These are phyloP conservation scores for Phytophthora meadii DNA, from an alignment of 352 stramenopile genomes.

Conservation along the genomic window DNA sequence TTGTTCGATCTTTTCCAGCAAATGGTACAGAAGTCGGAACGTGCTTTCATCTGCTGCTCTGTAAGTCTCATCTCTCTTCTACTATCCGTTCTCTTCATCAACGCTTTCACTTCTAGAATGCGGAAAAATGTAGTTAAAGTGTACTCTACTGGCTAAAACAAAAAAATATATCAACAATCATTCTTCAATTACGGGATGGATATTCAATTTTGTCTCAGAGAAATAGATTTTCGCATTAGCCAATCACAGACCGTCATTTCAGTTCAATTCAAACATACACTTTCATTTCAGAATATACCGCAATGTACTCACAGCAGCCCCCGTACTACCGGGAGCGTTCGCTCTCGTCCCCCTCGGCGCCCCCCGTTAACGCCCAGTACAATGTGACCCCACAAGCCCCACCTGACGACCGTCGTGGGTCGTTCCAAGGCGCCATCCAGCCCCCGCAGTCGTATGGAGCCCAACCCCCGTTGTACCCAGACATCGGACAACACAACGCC, in stretches of 20 bases:
- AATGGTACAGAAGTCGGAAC: conserved; percentile 48
- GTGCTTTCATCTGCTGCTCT: conserved; percentile 39
- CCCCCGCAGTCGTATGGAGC: conserved; percentile 19
- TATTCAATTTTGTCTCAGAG: neutral
- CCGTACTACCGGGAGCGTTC: conserved; percentile 30
- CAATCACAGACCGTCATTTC: neutral
- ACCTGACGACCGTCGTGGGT: conserved; percentile 29
- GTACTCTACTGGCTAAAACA: conserved; percentile 36
- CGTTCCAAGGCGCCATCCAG: conserved; percentile 31
- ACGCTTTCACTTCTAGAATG: conserved; percentile 56
- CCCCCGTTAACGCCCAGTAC: conserved; percentile 36
- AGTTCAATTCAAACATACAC: too few relatives aligned
- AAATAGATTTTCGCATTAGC: neutral
- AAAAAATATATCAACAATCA: conserved; percentile 4
- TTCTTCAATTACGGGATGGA: conserved; percentile 1
- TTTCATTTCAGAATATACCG: conserved; percentile 22
- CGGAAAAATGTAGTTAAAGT: conserved; percentile 65
- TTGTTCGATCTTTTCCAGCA: conserved; percentile 57
- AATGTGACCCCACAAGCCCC: conserved; percentile 26
- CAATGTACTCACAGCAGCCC: conserved; percentile 32
- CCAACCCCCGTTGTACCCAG: conserved; percentile 29
- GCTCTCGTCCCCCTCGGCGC: conserved; percentile 49
- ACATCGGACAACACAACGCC: conserved; percentile 21
- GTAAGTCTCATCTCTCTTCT: conserved; percentile 36
- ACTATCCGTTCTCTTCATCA: conserved; percentile 41